phyloP scores from a whole-genome alignment of 208 protist species.

The Naegleria fowleri region DNA sequence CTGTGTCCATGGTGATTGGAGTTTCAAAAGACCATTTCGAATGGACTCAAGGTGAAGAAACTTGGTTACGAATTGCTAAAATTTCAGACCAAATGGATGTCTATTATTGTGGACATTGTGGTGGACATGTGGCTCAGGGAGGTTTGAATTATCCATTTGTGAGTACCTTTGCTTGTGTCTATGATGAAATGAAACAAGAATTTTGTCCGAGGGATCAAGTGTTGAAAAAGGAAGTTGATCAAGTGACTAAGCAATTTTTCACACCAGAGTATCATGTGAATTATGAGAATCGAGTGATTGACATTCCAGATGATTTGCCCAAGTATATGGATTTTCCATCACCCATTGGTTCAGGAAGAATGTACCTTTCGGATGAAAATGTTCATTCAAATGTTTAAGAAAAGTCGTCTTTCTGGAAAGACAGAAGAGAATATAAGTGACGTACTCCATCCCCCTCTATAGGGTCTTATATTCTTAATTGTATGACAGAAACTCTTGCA shows the following conservation, averaged over 20 bases:
- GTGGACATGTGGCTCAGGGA: background rate
- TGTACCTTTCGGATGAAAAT: background rate
- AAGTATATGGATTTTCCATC: background rate
- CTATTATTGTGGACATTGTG: background rate
- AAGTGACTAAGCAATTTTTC: background rate
- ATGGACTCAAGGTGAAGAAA: background rate
- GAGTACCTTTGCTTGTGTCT: background rate
- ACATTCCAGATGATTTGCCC: background rate
- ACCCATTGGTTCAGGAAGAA: background rate
- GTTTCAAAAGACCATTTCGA: background rate
- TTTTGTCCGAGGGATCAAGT: background rate
- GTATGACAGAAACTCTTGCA: too few relatives aligned
- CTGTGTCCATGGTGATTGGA: background rate
- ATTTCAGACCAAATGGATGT: background rate
- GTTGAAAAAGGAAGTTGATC: background rate
- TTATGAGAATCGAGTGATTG: background rate
- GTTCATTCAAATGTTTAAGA: too few relatives aligned
- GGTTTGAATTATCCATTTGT: background rate
- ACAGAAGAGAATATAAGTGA: too few relatives aligned
- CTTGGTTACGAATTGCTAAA: background rate
- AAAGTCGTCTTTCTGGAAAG: too few relatives aligned
- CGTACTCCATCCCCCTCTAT: too few relatives aligned
- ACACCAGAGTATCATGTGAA: background rate
- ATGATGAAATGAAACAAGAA: background rate
- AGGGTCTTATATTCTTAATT: too few relatives aligned